Evolutionary conservation across 2,329 filamentous ascomycete species (phyloP).

Genomic region (Pestalotiopsis sp.): DNA sequence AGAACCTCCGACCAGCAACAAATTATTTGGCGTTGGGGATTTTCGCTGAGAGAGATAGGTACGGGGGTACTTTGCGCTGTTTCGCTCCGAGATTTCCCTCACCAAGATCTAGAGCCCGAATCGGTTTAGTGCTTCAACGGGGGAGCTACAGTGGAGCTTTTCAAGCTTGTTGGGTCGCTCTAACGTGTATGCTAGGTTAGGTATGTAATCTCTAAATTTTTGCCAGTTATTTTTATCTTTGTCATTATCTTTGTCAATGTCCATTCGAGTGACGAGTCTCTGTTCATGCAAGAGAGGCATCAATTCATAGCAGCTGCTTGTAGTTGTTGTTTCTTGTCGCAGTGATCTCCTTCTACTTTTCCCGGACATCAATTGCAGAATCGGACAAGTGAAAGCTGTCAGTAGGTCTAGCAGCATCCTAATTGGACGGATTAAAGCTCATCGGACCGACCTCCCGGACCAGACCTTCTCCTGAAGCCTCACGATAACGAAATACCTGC

Average conservation of each 20-base stretch:
- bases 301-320: no score
- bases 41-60: constrained; percentile 8
- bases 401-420: not conserved
- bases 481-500: not conserved
- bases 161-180: constrained; percentile 6
- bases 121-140: constrained; percentile 3
- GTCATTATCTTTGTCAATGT: not conserved
- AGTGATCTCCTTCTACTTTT: not conserved
- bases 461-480: not conserved
- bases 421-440: not conserved
- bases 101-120: not conserved
- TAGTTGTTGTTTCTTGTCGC: not conserved
- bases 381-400: not conserved
- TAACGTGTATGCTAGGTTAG: not conserved
- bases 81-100: constrained; percentile 12
- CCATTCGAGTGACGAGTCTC: not conserved
- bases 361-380: not conserved
- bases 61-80: constrained; percentile 7
- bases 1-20: constrained; percentile 11
- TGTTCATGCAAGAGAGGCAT: no score
- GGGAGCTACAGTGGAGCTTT: constrained; percentile 4
- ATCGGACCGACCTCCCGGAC: not conserved
- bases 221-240: not conserved
- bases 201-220: not conserved
- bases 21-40: constrained; percentile 14